Conservation (phyloP, 176 grass and related monocot species). For the Aegilops umbellulata region DNA sequence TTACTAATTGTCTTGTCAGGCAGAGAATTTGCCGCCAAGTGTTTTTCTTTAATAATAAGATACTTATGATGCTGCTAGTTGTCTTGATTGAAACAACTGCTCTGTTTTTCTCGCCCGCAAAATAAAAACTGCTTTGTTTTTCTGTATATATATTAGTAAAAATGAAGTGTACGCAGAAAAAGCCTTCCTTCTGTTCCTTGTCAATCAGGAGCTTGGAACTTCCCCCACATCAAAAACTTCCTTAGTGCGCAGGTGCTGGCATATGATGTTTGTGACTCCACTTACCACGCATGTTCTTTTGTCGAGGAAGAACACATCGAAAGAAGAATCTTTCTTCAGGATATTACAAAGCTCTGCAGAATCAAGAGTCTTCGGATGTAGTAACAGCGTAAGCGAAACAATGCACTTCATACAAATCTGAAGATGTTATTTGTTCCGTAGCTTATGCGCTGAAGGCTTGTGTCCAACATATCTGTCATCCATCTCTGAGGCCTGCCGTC, state of each 20-base stretch:
- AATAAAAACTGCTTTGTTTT: too few species aligned
- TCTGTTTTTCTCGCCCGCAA: too few species aligned
- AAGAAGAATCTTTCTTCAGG: neutral
- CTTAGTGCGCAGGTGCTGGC: neutral
- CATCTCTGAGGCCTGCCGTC: conserved; percentile 57
- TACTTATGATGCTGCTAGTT: too few species aligned
- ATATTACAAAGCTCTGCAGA: neutral
- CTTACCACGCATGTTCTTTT: too few species aligned
- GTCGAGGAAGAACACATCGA: neutral
- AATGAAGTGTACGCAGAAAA: neutral
- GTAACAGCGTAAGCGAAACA: too few species aligned
- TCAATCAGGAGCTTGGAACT: neutral
- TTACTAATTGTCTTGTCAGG: too few species aligned
- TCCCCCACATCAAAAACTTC: neutral
- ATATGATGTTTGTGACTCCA: neutral
- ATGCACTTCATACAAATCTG: too few species aligned
- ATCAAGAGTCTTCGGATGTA: too few species aligned
- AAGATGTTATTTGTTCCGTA: conserved; percentile 82
- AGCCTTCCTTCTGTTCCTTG: neutral
- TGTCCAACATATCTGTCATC: conserved; percentile 85
- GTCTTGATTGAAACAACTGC: too few species aligned
- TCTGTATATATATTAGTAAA: too few species aligned
- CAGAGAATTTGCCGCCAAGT: too few species aligned
- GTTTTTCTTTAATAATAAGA: too few species aligned
- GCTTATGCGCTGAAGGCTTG: conserved; percentile 71